These are phyloP conservation scores for Alternaria infectoria DNA, from an alignment of 2,329 filamentous ascomycete genomes.

Conservation along the genomic window DNA sequence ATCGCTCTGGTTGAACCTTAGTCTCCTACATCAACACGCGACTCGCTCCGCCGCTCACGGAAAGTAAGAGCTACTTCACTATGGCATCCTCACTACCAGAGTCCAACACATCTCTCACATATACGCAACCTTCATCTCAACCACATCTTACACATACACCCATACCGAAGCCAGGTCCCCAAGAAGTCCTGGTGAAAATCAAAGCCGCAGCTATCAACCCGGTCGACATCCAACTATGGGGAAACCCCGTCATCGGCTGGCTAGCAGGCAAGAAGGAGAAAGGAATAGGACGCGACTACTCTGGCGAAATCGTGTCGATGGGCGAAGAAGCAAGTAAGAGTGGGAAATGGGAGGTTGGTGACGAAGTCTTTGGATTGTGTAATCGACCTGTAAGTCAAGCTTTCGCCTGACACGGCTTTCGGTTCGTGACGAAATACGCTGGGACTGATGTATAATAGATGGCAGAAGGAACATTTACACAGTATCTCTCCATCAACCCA, in stretches of 20 bases:
- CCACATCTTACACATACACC: slow-evolving; percentile 32
- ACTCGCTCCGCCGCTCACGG: not conserved
- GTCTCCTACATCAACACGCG: not conserved
- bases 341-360: slow-evolving; percentile 29
- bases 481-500: slow-evolving; percentile 28
- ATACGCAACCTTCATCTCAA: slow-evolving; percentile 27
- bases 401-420: not conserved
- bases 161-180: slow-evolving; percentile 16
- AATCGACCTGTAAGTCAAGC: slow-evolving; percentile 15
- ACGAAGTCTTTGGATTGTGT: slow-evolving; percentile 35
- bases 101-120: slow-evolving; percentile 36
- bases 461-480: slow-evolving; percentile 36
- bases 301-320: slow-evolving; percentile 50
- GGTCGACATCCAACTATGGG: slow-evolving; percentile 49
- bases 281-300: slow-evolving; percentile 55
- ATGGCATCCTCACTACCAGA: slow-evolving; percentile 21
- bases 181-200: slow-evolving; percentile 49
- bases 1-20: not conserved
- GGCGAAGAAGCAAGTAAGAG: slow-evolving; percentile 17
- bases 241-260: slow-evolving; percentile 36
- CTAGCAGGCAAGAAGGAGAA: slow-evolving; percentile 35
- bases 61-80: not conserved
- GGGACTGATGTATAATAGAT: slow-evolving; percentile 5
- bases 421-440: not conserved
- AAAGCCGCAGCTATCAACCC: slow-evolving; percentile 56